Evolutionary conservation across 495 filamentous ascomycete species (phyloP), one percentile per base, ranked within the genome.

Genomic region (Tetracladium setigerum): DNA sequence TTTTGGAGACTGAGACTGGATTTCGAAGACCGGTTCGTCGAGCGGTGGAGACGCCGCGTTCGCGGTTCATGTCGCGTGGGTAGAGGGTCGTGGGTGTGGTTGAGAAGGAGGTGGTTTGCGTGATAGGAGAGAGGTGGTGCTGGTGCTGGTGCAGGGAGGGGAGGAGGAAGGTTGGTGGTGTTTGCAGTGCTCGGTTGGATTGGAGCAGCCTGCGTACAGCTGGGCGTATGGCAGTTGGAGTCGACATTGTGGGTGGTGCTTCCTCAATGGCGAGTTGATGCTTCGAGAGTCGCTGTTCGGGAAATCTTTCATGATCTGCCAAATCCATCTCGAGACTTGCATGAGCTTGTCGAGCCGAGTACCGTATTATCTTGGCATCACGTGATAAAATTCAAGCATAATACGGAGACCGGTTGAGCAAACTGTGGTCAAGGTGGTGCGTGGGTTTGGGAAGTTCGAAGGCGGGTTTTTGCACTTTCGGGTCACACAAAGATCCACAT

Each of bases 1-100:
- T 74, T 62, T 84, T 84, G 38, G 77, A 79, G 22, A 87, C 77
- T 27, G 78, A 79, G 44, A 89, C 69, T 31, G 76, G 78, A 56
- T 81, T 76, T 50, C 79, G 78, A 1, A 81, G 79, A n/a, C 87
- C 88, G 18, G 83, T 89, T 16, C 82, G 73, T 46, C 85, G 82
- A 45, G 94, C 65, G 19, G 83, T 81, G 17, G 86, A 91, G 34
- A 96, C 78, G 5, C 89, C 92, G 40, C 92, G 88, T 35, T 78
- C 60, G 44, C 72, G 74, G 61, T 77, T 88, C 57, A 71, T 70
- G 62, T 89, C 84, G 47, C 73, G 65, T 51, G 66, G 74, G 54
- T 62, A 58, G 55, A 62, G 48, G 38, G 61, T 58, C 12, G 52
- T 44, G 11, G 67, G 41, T 3, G 67, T 62, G 12, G 64, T 67